These are phyloP conservation scores for Ascochyta koolunga DNA, from an alignment of 2,329 filamentous ascomycete genomes.

Conservation along the genomic window DNA sequence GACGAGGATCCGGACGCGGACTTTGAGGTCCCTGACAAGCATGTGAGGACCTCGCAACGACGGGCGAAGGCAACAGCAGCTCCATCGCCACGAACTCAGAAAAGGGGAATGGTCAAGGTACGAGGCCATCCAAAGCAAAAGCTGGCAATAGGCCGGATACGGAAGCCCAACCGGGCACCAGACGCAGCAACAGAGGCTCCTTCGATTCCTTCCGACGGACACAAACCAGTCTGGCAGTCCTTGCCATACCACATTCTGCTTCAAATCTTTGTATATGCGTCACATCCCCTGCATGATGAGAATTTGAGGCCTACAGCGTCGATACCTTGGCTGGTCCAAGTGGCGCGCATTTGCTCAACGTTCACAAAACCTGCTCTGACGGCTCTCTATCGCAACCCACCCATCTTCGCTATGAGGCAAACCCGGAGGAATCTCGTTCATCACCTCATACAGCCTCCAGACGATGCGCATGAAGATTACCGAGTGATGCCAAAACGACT, in stretches of 20 bases:
- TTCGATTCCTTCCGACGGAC: slow-evolving; percentile 35
- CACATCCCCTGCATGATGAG: slow-evolving; percentile 61
- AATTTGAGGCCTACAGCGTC: slow-evolving; percentile 52
- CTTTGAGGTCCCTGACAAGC: slow-evolving; percentile 29
- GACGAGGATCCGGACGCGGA: slow-evolving; percentile 35
- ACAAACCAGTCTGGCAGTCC: slow-evolving; percentile 33
- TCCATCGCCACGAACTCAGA: slow-evolving; percentile 19
- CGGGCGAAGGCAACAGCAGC: slow-evolving; percentile 12
- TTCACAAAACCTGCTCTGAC: slow-evolving; percentile 77
- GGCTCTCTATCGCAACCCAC: slow-evolving; percentile 73
- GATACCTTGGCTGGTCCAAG: slow-evolving; percentile 68
- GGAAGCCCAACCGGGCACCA: slow-evolving; percentile 30
- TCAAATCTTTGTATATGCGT: slow-evolving; percentile 72
- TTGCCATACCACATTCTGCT: slow-evolving; percentile 73
- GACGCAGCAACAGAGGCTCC: slow-evolving; percentile 3
- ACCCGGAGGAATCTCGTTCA: slow-evolving; percentile 53
- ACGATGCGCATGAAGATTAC: slow-evolving; percentile 61
- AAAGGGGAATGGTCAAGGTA: not conserved
- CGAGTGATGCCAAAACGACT: slow-evolving; percentile 72
- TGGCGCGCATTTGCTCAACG: slow-evolving; percentile 64
- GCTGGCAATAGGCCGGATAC: slow-evolving; percentile 30
- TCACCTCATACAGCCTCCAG: slow-evolving; percentile 60
- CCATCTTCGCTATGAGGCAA: slow-evolving; percentile 61
- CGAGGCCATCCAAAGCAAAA: slow-evolving; percentile 19
- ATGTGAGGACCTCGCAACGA: slow-evolving; percentile 15